phyloP scores from a whole-genome alignment of 225 moss, liverwort and hornwort genomes.

The Marchantia polymorpha region DNA sequence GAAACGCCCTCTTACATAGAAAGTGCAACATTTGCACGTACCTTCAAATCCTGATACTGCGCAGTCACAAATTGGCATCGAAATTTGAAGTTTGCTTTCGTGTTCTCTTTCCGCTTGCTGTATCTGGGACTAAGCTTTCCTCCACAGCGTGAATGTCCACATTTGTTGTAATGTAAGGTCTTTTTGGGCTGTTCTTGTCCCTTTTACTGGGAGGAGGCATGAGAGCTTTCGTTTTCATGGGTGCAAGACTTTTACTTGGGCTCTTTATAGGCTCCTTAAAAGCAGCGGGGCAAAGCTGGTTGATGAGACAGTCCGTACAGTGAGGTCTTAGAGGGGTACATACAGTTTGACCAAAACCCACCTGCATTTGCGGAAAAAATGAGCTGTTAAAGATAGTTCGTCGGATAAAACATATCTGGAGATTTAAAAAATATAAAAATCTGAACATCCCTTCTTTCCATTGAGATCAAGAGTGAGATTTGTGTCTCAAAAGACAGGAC shows the following conservation, averaged over 20 bases:
- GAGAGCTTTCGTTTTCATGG: slow-evolving; percentile 6
- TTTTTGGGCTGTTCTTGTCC: background rate
- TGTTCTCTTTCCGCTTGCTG: background rate
- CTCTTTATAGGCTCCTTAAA: slow-evolving; percentile 33
- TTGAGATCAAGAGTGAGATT: background rate
- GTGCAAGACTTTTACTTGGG: slow-evolving; percentile 1
- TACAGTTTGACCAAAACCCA: slow-evolving; percentile 51
- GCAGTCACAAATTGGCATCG: background rate
- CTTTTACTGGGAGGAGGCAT: background rate
- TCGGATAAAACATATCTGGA: background rate
- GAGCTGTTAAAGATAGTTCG: background rate
- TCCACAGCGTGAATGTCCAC: background rate
- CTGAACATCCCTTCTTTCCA: background rate
- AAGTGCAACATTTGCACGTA: too few relatives aligned
- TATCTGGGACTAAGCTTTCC: background rate
- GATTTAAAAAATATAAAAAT: background rate
- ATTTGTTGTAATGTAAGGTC: background rate
- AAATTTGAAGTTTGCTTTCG: background rate
- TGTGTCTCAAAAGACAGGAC: background rate
- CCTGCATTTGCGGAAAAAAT: slow-evolving; percentile 20
- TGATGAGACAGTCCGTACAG: slow-evolving; percentile 39
- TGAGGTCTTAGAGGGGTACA: slow-evolving; percentile 44
- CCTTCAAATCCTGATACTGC: background rate
- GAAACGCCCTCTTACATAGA: too few relatives aligned
- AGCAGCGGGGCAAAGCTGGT: slow-evolving; percentile 43